Evolutionary conservation across 345 rosid species (phyloP).

Genomic region (Hibiscus mutabilis): DNA sequence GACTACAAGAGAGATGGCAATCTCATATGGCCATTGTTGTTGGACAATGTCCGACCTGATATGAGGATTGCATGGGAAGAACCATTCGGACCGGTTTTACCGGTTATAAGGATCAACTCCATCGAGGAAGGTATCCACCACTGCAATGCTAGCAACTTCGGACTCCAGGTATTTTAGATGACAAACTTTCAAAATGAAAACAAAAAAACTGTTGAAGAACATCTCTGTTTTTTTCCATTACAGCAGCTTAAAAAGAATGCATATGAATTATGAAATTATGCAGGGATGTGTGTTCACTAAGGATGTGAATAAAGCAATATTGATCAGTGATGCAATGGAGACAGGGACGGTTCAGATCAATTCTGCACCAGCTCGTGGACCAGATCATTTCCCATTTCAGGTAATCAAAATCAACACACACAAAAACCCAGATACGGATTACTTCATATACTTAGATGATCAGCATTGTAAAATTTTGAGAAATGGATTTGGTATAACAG

Average conservation of each 20-base stretch:
- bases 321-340: constrained; percentile 97
- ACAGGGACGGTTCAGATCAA: constrained; percentile 95
- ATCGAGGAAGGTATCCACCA: constrained; percentile 96
- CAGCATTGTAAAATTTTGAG: background rate
- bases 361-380: constrained; percentile 99
- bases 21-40: constrained; percentile 92
- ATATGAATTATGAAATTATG: constrained; percentile 20
- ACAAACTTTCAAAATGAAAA: too few species aligned
- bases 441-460: too few species aligned
- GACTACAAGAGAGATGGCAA: constrained; percentile 84
- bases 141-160: constrained; percentile 99
- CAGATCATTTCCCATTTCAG: constrained; percentile 99
- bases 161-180: constrained; percentile 60
- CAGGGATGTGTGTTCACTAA: constrained; percentile 94
- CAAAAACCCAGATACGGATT: background rate
- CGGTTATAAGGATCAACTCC: constrained; percentile 74
- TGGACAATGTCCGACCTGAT: constrained; percentile 88
- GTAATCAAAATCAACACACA: too few species aligned
- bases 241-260: background rate
- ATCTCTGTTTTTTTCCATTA: background rate
- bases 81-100: constrained; percentile 91
- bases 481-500: constrained; percentile 23
- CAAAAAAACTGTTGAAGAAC: too few species aligned
- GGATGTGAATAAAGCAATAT: constrained; percentile 83
- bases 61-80: constrained; percentile 99